Percentiles rank a stretch among this genome's conserved stretches.
Evolutionary conservation across 352 stramenopile genomes (phyloP).

Genomic region (Phytophthora melonis): DNA sequence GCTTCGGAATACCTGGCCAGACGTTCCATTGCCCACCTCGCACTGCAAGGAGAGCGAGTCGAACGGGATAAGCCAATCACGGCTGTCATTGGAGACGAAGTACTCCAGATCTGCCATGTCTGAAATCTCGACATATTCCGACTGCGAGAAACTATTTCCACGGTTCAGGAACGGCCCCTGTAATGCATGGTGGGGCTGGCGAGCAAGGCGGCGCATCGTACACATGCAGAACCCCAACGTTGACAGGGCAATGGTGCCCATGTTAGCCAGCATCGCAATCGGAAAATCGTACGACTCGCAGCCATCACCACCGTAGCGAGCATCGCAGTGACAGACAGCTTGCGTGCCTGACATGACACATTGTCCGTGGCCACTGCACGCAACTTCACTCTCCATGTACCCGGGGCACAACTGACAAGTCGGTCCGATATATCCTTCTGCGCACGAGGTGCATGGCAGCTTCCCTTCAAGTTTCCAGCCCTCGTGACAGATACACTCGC

Average conservation of each 20-base stretch:
- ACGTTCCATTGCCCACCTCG: slow-evolving; percentile 90
- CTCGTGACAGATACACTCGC: slow-evolving; percentile 79
- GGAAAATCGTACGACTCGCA: slow-evolving; percentile 91
- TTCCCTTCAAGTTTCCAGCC: slow-evolving; percentile 75
- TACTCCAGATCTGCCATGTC: slow-evolving; percentile 89
- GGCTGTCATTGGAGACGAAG: slow-evolving; percentile 88
- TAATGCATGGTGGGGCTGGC: slow-evolving; percentile 68
- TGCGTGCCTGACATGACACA: slow-evolving; percentile 65
- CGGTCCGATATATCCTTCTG: slow-evolving; percentile 79
- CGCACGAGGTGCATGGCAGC: slow-evolving; percentile 76
- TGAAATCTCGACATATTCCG: slow-evolving; percentile 89
- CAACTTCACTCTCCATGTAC: slow-evolving; percentile 74
- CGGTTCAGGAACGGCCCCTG: slow-evolving; percentile 57
- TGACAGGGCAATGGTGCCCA: slow-evolving; percentile 82
- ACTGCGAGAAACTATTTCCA: slow-evolving; percentile 80
- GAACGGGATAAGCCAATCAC: slow-evolving; percentile 92
- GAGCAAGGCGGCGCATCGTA: slow-evolving; percentile 81
- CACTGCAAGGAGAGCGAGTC: slow-evolving; percentile 87
- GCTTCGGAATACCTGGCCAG: slow-evolving; percentile 89
- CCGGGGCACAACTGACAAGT: slow-evolving; percentile 78
- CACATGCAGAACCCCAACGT: slow-evolving; percentile 90
- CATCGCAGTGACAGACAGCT: slow-evolving; percentile 77
- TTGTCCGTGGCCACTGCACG: slow-evolving; percentile 75
- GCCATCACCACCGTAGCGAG: slow-evolving; percentile 71
- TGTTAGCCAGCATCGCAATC: slow-evolving; percentile 81